phyloP scores from a whole-genome alignment of 1,284 basidiomycete species.

The Cronartium quercuum region DNA sequence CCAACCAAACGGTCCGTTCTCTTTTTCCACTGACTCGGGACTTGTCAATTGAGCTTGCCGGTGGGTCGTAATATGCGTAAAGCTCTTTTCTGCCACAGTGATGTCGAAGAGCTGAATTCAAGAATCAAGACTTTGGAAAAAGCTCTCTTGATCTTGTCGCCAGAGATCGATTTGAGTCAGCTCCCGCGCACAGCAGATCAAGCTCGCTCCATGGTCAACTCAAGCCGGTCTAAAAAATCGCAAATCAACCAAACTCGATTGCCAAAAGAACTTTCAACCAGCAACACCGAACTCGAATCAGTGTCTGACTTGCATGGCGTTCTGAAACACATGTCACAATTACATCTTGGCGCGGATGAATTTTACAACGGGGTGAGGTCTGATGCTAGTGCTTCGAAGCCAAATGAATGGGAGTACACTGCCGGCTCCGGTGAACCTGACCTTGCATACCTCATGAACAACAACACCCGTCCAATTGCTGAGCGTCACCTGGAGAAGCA shows the following conservation, averaged over 20 bases:
- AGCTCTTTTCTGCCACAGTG: background rate
- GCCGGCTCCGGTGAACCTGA: background rate
- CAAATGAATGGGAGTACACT: background rate
- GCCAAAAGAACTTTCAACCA: background rate
- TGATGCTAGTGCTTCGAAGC: background rate
- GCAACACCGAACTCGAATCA: background rate
- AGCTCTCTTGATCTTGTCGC: slow-evolving; percentile 3
- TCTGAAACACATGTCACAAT: background rate
- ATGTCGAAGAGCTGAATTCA: slow-evolving; percentile 21
- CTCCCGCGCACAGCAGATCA: slow-evolving; percentile 28
- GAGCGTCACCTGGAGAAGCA: background rate
- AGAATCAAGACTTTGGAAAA: slow-evolving; percentile 12
- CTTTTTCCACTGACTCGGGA: background rate
- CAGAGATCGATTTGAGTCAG: slow-evolving; percentile 15
- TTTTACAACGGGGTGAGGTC: background rate
- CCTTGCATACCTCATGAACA: background rate
- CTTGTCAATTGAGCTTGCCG: background rate
- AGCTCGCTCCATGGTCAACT: slow-evolving; percentile 9
- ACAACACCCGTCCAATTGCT: background rate
- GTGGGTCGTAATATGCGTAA: background rate
- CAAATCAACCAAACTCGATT: background rate
- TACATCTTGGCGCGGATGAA: background rate
- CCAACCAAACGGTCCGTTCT: slow-evolving; percentile 22
- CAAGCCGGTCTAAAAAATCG: background rate
- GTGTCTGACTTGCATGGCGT: background rate